phyloP scores from a whole-genome alignment of 2,329 filamentous ascomycete species.

The Corinectria fuckeliana region DNA sequence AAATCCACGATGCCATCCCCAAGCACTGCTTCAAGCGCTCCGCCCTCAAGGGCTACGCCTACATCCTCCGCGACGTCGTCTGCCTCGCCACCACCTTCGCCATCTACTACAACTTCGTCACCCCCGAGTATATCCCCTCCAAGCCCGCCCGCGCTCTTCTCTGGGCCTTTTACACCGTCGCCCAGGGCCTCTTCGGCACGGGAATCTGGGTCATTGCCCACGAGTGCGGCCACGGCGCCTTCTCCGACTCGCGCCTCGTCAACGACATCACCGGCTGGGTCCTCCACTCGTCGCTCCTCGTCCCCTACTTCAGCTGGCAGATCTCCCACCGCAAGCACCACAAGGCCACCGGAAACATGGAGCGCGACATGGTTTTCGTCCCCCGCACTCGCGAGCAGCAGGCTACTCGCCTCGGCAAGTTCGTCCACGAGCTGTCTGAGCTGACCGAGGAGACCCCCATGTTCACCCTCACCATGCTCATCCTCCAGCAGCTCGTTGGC shows the following conservation, averaged over 20 bases:
- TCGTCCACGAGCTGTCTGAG: constrained; percentile 84
- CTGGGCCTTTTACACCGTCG: constrained; percentile 72
- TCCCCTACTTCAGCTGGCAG: constrained; percentile 99
- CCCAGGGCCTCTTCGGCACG: constrained; percentile 93
- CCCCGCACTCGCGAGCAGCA: constrained; percentile 87
- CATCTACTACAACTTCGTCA: constrained; percentile 88
- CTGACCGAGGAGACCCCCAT: constrained; percentile 95
- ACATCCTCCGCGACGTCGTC: constrained; percentile 82
- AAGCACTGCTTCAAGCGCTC: constrained; percentile 97
- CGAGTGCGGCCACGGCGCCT: constrained; percentile 96
- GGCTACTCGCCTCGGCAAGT: constrained; percentile 74
- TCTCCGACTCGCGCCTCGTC: constrained; percentile 87
- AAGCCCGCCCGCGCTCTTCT: constrained; percentile 68
- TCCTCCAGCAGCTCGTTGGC: constrained; percentile 87
- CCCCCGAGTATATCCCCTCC: constrained; percentile 80
- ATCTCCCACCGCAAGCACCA: constrained; percentile 99
- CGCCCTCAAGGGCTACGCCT: constrained; percentile 73
- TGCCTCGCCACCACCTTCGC: constrained; percentile 80
- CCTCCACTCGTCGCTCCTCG: constrained; percentile 84
- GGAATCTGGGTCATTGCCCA: constrained; percentile 96
- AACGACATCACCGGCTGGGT: constrained; percentile 95
- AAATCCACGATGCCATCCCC: constrained; percentile 95
- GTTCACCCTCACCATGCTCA: constrained; percentile 73
- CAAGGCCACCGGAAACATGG: constrained; percentile 97
- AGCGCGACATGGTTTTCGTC: constrained; percentile 99